These are phyloP conservation scores for Penicillium vulpinum DNA, from an alignment of 2,329 filamentous ascomycete species.

Conservation along the genomic window DNA sequence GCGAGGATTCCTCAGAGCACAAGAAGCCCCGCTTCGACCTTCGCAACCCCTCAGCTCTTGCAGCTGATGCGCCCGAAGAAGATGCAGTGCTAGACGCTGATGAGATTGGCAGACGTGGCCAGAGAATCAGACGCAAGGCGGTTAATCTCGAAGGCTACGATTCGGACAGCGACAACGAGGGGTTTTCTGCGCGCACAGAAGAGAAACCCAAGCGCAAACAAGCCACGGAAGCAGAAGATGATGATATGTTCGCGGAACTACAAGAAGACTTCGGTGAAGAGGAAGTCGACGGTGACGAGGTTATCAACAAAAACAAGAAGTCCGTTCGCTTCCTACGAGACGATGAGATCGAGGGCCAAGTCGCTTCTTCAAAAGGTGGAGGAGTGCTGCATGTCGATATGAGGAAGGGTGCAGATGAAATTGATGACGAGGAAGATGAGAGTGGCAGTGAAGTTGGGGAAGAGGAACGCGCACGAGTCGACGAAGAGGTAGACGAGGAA, in stretches of 20 bases:
- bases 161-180: slow-evolving; percentile 87
- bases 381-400: slow-evolving; percentile 63
- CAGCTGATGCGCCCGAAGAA: slow-evolving; percentile 74
- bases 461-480: slow-evolving; percentile 67
- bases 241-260: slow-evolving; percentile 80
- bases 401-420: slow-evolving; percentile 51
- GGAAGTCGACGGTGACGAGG: slow-evolving; percentile 53
- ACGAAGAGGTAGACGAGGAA: slow-evolving; percentile 80
- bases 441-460: slow-evolving; percentile 64
- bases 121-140: slow-evolving; percentile 82
- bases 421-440: slow-evolving; percentile 64
- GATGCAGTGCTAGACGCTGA: slow-evolving; percentile 82
- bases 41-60: slow-evolving; percentile 89
- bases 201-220: slow-evolving; percentile 50
- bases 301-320: slow-evolving; percentile 61
- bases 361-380: slow-evolving; percentile 69
- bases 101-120: slow-evolving; percentile 75
- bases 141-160: slow-evolving; percentile 98
- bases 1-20: slow-evolving; percentile 46
- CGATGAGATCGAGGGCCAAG: slow-evolving; percentile 76
- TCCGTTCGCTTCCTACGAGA: slow-evolving; percentile 60
- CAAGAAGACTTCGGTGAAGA: slow-evolving; percentile 60
- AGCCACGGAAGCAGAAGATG: slow-evolving; percentile 42
- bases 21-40: slow-evolving; percentile 93
- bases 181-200: slow-evolving; percentile 73